Evolutionary conservation across 1,284 basidiomycete species (phyloP), one percentile per base, ranked within the genome.

Genomic region (Cronartium quercuum): DNA sequence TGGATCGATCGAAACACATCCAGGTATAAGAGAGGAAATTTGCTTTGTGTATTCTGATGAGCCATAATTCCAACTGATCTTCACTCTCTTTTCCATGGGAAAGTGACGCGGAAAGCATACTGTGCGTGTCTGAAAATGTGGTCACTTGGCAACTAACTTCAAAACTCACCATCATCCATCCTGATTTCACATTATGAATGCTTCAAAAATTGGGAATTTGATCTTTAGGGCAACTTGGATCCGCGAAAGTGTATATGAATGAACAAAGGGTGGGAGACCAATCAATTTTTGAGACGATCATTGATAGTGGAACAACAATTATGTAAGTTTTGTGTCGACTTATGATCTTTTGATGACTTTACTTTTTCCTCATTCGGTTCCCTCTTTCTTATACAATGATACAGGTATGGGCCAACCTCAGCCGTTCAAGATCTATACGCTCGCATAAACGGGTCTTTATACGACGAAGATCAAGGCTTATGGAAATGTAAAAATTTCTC

Each of bases 231-330:
- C 47, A 73, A 62, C n/a, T 73, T 41, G 63, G 69, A 34, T 41
- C 55, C 10, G 62, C 42, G n/a, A 58, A 34, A 18, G 69, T 73
- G 24, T 34, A 55, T 42, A 37, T 64, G 9, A 73, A 66, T 65
- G 63, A 18, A 13, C 24, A 21, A 7, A 13, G 34, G 18, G 42
- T 73, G 5, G 41, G 47, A 15, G 10, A 7, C n/a, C 12, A 65
- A 13, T 34, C 60, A 2, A 73, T 40, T 42, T 51, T 29, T 9
- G 15, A 66, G 9, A 73, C 63, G 38, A 66, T 73, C 34, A 55
- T 73, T 58, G 69, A 73, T 58, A 73, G 69, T n/a, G 63, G 69
- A 34, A 73, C 69, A 38, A 65, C 69, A 41, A 73, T 73, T 37
- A 73, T 73, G 69, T 73, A 37, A 73, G 47, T 65, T n/a, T 24